Percentiles rank a stretch among this genome's conserved stretches.
Evolutionary conservation across 2,329 filamentous ascomycete genomes (phyloP).

Genomic region (Apiospora aurea): DNA sequence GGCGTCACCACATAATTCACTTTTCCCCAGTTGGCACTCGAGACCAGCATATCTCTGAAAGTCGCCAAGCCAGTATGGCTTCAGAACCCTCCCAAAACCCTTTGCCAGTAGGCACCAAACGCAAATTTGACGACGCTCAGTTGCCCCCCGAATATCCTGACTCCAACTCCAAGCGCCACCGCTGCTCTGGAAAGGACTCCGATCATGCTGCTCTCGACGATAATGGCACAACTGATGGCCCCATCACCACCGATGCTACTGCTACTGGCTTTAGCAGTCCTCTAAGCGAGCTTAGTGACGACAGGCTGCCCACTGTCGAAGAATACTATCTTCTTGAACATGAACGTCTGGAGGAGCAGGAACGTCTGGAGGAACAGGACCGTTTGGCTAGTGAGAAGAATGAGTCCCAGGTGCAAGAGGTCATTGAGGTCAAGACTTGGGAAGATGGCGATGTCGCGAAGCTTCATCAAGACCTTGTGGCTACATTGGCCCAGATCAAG

Average conservation of each 20-base stretch:
- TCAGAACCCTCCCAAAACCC: background rate
- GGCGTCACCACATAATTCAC: background rate
- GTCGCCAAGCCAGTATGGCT: background rate
- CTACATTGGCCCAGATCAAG: constrained; percentile 7
- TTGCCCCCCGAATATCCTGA: background rate
- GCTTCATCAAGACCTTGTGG: background rate
- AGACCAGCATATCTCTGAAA: background rate
- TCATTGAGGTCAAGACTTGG: background rate
- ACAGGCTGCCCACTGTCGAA: background rate
- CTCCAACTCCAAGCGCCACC: background rate
- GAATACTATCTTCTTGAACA: background rate
- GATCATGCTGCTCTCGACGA: background rate
- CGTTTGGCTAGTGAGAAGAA: background rate
- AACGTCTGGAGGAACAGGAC: background rate
- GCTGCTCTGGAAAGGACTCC: background rate
- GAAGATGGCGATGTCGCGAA: background rate
- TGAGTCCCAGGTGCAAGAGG: background rate
- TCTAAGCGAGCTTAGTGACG: background rate
- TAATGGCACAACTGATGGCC: background rate
- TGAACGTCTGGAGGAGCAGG: background rate
- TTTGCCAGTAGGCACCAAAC: background rate
- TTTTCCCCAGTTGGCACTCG: background rate
- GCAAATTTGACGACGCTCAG: background rate
- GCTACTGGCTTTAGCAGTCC: constrained; percentile 1
- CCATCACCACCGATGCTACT: background rate